phyloP scores from a whole-genome alignment of 495 filamentous ascomycete genomes.

The Ramalina peruviana region DNA sequence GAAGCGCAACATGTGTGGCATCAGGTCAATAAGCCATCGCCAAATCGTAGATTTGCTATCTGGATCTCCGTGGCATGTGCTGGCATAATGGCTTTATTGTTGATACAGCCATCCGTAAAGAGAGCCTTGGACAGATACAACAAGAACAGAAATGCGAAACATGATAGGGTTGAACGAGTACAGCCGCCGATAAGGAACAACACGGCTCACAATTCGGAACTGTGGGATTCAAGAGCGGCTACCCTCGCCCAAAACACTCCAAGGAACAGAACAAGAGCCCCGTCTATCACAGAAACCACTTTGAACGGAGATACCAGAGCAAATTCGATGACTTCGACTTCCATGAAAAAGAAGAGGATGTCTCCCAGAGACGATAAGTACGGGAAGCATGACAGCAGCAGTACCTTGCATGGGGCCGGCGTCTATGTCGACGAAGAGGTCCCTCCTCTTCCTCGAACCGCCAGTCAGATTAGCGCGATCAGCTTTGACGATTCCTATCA shows the following conservation, averaged over 20 bases:
- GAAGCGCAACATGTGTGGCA: slow-evolving; percentile 17
- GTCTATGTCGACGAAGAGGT: background rate
- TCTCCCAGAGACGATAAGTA: background rate
- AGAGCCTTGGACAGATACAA: background rate
- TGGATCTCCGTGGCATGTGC: background rate
- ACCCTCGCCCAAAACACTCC: background rate
- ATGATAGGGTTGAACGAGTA: background rate
- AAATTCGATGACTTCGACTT: background rate
- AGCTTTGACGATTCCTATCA: background rate
- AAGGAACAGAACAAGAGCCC: background rate
- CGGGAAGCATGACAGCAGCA: background rate
- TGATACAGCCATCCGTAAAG: background rate
- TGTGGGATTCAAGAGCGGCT: background rate
- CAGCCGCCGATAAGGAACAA: background rate
- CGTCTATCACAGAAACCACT: background rate
- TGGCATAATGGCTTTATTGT: background rate
- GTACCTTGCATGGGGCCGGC: background rate
- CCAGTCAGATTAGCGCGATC: background rate
- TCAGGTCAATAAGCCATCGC: slow-evolving; percentile 6
- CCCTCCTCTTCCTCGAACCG: background rate
- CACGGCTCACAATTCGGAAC: background rate
- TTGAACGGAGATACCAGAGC: background rate
- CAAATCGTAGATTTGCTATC: background rate
- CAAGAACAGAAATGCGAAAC: background rate
- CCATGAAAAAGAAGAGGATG: background rate